Conservation (phyloP, 352 stramenopile species). For the Phytophthora capsici region DNA sequence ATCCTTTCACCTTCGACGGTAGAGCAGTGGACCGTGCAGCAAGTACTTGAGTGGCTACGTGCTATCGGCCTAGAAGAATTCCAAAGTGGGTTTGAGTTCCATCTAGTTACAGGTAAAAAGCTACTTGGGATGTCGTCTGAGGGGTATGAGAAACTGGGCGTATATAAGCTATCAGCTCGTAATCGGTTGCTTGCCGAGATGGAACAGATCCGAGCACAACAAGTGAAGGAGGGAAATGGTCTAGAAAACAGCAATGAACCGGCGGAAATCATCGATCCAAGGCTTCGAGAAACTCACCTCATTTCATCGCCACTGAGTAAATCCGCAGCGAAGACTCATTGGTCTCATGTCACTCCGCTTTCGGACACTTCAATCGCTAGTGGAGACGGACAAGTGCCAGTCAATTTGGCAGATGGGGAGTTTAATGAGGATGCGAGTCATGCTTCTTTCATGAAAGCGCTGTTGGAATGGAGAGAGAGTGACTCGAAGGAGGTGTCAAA, state of each 20-base stretch:
- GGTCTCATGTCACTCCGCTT: slow-evolving; percentile 75
- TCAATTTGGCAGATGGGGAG: slow-evolving; percentile 80
- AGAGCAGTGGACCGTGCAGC: slow-evolving; percentile 52
- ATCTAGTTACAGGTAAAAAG: slow-evolving; percentile 67
- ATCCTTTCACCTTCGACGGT: slow-evolving; percentile 51
- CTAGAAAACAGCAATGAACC: slow-evolving; percentile 2
- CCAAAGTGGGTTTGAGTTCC: slow-evolving; percentile 75
- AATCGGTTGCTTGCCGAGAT: slow-evolving; percentile 67
- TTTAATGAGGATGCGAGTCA: slow-evolving; percentile 82
- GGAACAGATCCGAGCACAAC: slow-evolving; percentile 50
- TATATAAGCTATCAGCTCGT: slow-evolving; percentile 60
- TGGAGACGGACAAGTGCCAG: slow-evolving; percentile 39
- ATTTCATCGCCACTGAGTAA: slow-evolving; percentile 35
- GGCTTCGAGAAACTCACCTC: slow-evolving; percentile 49
- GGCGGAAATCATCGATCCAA: slow-evolving; percentile 65
- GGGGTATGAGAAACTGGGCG: slow-evolving; percentile 57
- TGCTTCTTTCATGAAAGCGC: slow-evolving; percentile 78
- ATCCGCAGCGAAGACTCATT: slow-evolving; percentile 46
- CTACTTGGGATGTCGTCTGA: slow-evolving; percentile 55
- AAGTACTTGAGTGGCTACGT: slow-evolving; percentile 75
- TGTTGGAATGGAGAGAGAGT: slow-evolving; percentile 74
- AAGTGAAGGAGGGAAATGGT: slow-evolving; percentile 5
- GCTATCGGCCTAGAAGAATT: slow-evolving; percentile 69
- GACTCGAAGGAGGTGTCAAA: slow-evolving; percentile 32
- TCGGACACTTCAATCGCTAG: slow-evolving; percentile 35